Percentiles rank a stretch among this genome's conserved stretches.
Conservation (phyloP, 2,329 filamentous ascomycete species). For the Pezicula rhizophila region DNA sequence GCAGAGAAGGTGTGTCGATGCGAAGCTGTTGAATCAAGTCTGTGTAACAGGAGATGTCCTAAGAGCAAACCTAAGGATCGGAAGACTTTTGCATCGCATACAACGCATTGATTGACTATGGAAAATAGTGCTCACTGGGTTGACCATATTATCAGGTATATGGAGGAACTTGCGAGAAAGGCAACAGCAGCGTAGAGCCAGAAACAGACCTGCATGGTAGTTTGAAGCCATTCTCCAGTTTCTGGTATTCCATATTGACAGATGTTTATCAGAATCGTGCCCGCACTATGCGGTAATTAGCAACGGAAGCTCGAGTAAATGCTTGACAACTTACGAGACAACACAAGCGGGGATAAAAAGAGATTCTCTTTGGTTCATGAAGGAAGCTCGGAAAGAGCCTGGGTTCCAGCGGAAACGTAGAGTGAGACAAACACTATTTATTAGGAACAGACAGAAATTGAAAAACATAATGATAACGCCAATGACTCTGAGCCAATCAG, state of each 20-base stretch:
- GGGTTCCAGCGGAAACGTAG: constrained; percentile 65
- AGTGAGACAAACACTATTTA: constrained; percentile 58
- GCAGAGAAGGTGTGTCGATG: constrained; percentile 10
- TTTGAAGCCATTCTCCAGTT: constrained; percentile 55
- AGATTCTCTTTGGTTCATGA: constrained; percentile 71
- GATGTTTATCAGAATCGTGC: constrained; percentile 71
- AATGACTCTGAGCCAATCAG: constrained; percentile 51
- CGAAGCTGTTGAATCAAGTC: neutral
- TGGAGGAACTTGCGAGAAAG: constrained; percentile 59
- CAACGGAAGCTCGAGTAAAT: constrained; percentile 40
- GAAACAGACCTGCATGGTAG: constrained; percentile 59
- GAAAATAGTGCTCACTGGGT: constrained; percentile 38
- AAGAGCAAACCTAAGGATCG: no score
- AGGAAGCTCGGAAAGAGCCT: constrained; percentile 63
- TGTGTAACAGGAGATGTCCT: no score
- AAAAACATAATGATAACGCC: constrained; percentile 57
- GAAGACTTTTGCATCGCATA: no score
- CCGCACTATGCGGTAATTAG: constrained; percentile 57
- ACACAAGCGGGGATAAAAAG: constrained; percentile 68
- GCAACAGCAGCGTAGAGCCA: constrained; percentile 69
- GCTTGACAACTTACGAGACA: constrained; percentile 34
- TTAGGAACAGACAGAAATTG: constrained; percentile 56
- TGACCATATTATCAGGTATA: constrained; percentile 70
- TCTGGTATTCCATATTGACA: constrained; percentile 67
- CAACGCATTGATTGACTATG: no score